Base-by-base conservation (phyloP, 768 basidiomycete species). In the Russula olivacea region DNA sequence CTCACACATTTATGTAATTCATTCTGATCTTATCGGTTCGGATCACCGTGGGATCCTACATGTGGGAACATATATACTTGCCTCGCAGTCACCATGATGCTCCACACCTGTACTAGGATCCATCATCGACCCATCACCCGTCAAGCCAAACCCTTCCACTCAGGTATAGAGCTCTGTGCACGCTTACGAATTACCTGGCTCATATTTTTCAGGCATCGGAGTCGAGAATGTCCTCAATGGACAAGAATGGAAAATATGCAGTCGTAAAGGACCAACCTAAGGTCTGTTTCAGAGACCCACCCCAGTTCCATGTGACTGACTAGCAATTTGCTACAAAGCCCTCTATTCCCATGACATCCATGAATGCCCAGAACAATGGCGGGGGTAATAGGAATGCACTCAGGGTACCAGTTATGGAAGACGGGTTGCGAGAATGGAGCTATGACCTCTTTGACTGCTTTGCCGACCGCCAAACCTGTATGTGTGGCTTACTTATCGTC, bases 371-470 rank as follows among this genome's bases (percentile, higher is more conserved):
- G 21, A 25, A 10, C 10, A 5, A 7, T 1, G 23, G 15, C 5
- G 43, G 56, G 5, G 56, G 56, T 1, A 11, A 48, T 34, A 47
- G 56, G 43, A 58, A 58, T 21, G n/a, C n/a, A 8, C 43, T 23
- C 5, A 48, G 10, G 10, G 5, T 58, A 19, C 47, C 57, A 12
- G 12, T 58, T n/a, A 12, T 23, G 48, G 34, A 23, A 9, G 47
- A 58, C 17, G 57, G 47, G 15, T 38, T 38, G 47, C 34, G 57
- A 10, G 1, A 6, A 1, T 58, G 47, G 57, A 58, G 57, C 47
- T 38, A 23, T 14, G 34, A 17, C 34, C 34, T 58, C 21, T 49
- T 49, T 38, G 57, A 58, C 23, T 58, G 57, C 47, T n/a, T 58
- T 36, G 3, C 57, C 23, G 47, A 58, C 34, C 36, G 9, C 21